Percentiles rank a stretch among this genome's conserved stretches.
Conservation (phyloP, 129 eudicot species). For the Flaveria robusta region DNA sequence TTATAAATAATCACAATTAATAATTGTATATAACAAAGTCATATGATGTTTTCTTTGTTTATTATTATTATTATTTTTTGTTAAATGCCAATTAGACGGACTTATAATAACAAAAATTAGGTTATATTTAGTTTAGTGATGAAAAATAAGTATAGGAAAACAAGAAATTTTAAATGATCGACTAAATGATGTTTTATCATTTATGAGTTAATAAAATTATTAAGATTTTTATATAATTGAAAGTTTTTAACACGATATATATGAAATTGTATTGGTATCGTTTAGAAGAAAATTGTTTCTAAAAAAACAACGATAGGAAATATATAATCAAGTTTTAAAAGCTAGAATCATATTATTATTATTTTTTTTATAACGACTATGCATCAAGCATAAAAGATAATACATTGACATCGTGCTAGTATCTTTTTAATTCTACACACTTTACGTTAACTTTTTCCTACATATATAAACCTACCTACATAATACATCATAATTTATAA, state of each 20-base stretch:
- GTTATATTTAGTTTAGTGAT: not conserved
- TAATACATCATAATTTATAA: not conserved
- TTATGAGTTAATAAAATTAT: not conserved
- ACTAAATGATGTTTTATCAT: not conserved
- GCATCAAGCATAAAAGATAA: no score
- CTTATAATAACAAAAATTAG: not conserved
- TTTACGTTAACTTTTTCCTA: no score
- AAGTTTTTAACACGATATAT: not conserved
- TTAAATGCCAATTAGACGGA: not conserved
- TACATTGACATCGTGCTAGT: no score
- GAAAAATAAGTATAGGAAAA: not conserved
- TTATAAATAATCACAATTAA: not conserved
- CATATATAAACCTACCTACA: no score
- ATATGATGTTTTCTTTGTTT: not conserved
- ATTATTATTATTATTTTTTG: not conserved
- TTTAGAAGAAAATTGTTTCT: no score
- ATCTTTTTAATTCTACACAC: no score
- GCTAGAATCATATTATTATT: no score
- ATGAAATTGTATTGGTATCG: no score
- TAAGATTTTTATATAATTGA: not conserved
- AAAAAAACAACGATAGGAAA: no score
- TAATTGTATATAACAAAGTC: not conserved
- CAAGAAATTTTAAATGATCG: not conserved
- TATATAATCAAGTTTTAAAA: no score
- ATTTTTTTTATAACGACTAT: no score